A percentile compares a stretch with the other conserved stretches of the same genome.
These are phyloP conservation scores for Deuterostichococcus epilithicus DNA, from an alignment of 139 green algal species.

Conservation along the genomic window DNA sequence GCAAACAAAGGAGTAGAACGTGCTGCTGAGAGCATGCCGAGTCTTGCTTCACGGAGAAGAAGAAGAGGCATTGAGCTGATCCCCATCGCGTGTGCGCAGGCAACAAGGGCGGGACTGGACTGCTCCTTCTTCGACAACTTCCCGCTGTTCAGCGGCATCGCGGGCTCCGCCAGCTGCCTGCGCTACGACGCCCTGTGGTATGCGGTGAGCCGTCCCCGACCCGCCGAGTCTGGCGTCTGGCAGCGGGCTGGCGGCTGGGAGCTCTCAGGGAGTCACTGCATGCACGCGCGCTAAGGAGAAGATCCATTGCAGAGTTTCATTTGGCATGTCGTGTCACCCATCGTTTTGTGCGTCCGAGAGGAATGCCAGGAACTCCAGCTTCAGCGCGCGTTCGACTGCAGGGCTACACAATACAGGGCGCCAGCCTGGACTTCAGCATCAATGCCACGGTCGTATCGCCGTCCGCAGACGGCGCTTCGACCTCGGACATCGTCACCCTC, in stretches of 20 bases:
- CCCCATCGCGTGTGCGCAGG: not conserved
- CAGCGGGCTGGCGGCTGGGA: too few relatives aligned
- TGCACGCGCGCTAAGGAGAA: too few relatives aligned
- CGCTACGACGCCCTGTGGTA: slow-evolving; percentile 65
- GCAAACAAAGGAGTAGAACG: not conserved
- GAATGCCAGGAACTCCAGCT: not conserved
- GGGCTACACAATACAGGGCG: slow-evolving; percentile 55
- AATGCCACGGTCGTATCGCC: slow-evolving; percentile 26
- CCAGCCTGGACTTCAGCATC: slow-evolving; percentile 64
- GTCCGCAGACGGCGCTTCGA: not conserved
- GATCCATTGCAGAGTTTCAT: too few relatives aligned
- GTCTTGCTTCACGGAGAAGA: too few relatives aligned
- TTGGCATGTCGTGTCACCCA: too few relatives aligned
- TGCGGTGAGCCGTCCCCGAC: slow-evolving; percentile 54
- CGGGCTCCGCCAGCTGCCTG: slow-evolving; percentile 69
- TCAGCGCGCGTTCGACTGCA: slow-evolving; percentile 17
- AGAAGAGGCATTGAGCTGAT: too few relatives aligned
- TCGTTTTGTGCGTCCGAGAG: too few relatives aligned
- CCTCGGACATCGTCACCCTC: slow-evolving; percentile 44
- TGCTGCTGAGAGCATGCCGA: not conserved
- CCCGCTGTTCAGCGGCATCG: slow-evolving; percentile 37
- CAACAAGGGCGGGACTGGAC: slow-evolving; percentile 58
- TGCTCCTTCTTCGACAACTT: slow-evolving; percentile 57
- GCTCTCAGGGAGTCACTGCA: too few relatives aligned
- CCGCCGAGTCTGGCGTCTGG: too few relatives aligned